phyloP scores from a whole-genome alignment of 1,139 yeast species.

The Meyerozyma guilliermondii region DNA sequence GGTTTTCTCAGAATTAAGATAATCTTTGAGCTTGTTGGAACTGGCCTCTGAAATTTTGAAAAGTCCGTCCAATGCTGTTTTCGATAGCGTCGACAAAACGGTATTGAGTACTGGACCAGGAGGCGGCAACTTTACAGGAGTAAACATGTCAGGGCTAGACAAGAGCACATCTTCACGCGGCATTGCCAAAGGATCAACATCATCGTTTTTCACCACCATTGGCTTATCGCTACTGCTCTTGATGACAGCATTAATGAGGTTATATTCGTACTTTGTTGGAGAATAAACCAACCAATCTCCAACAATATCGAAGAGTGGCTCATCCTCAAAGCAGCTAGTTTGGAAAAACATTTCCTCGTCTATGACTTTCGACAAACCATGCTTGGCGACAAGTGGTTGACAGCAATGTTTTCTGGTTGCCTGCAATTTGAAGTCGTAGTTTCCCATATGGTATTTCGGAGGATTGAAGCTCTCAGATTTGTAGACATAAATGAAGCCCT shows the following conservation, averaged over 20 bases:
- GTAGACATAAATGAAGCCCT: constrained; percentile 21
- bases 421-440: constrained; percentile 16
- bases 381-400: constrained; percentile 18
- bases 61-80: constrained; percentile 51
- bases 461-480: constrained; percentile 6
- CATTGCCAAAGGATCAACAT: constrained; percentile 2
- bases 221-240: constrained; percentile 4
- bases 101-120: constrained; percentile 42
- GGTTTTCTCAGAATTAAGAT: constrained; percentile 21
- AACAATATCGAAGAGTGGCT: constrained; percentile 45
- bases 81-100: constrained; percentile 44
- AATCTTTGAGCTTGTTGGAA: constrained; percentile 36
- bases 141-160: constrained; percentile 18
- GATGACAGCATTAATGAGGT: constrained; percentile 21
- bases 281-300: constrained; percentile 50
- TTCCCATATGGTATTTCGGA: constrained; percentile 11
- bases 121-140: constrained; percentile 44
- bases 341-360: constrained; percentile 22
- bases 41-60: constrained; percentile 46
- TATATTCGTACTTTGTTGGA: constrained; percentile 34
- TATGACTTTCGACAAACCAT: constrained; percentile 10
- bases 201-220: constrained; percentile 5
- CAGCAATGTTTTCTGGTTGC: constrained; percentile 20
- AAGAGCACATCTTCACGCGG: constrained; percentile 6
- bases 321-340: constrained; percentile 33